Conservation (phyloP, 1,139 yeast species). For the Saccharomyces hybrid region DNA sequence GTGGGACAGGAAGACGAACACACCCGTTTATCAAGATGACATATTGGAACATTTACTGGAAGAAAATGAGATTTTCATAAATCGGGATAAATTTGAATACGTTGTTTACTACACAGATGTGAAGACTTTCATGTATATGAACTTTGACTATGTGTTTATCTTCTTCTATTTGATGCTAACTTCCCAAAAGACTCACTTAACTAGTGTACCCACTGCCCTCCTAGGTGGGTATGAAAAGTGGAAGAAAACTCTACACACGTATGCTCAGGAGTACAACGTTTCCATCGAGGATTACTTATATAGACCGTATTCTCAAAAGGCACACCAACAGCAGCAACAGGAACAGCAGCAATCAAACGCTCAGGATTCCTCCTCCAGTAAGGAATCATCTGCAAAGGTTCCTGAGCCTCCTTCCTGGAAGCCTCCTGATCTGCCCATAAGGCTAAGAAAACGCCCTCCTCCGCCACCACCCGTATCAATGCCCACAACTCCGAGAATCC, state of each 20-base stretch:
- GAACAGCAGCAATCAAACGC: slow-evolving; percentile 2
- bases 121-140: slow-evolving; percentile 30
- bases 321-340: slow-evolving; percentile 1
- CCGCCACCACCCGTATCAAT: slow-evolving; percentile 27
- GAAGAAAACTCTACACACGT: slow-evolving; percentile 23
- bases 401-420: slow-evolving; percentile 16
- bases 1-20: slow-evolving; percentile 22
- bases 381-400: slow-evolving; percentile 5
- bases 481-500: slow-evolving; percentile 10
- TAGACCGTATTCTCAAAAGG: slow-evolving; percentile 14
- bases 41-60: slow-evolving; percentile 38
- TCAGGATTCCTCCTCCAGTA: not conserved
- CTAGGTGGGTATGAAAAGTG: slow-evolving; percentile 33
- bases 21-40: slow-evolving; percentile 32
- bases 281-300: slow-evolving; percentile 18
- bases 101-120: slow-evolving; percentile 47
- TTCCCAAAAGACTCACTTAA: slow-evolving; percentile 13
- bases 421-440: slow-evolving; percentile 23
- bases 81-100: slow-evolving; percentile 44
- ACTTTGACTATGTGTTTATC: slow-evolving; percentile 30
- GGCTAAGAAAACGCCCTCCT: slow-evolving; percentile 24
- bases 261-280: slow-evolving; percentile 17
- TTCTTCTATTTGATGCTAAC: slow-evolving; percentile 26
- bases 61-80: slow-evolving; percentile 34
- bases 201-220: slow-evolving; percentile 23